Percentiles rank a stretch among this genome's conserved stretches.
These are phyloP conservation scores for Gardenia jasminoides DNA, from an alignment of 257 asterid genomes.

Conservation along the genomic window DNA sequence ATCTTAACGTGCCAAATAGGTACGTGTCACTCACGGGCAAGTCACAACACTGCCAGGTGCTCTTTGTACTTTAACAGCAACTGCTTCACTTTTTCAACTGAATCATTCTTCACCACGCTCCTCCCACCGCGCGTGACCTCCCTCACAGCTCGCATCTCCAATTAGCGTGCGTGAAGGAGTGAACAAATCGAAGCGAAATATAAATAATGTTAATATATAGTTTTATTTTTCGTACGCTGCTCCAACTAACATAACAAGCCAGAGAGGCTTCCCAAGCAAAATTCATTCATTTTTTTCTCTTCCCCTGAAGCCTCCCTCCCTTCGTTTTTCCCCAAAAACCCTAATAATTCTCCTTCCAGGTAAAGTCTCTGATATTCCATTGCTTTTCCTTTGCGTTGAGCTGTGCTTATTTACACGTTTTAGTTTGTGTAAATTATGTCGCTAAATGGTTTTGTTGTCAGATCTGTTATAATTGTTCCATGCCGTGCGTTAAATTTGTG, in stretches of 20 bases:
- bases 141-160: neutral
- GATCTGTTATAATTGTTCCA: constrained; percentile 33
- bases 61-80: constrained; percentile 24
- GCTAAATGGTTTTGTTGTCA: constrained; percentile 19
- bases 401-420: neutral
- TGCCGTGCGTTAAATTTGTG: constrained; percentile 19
- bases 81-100: constrained; percentile 22
- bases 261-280: constrained; percentile 15
- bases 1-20: constrained; percentile 22
- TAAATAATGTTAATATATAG: neutral
- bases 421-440: constrained; percentile 5
- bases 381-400: neutral
- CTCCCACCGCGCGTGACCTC: constrained; percentile 14
- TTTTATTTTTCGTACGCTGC: constrained; percentile 16
- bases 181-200: constrained; percentile 20
- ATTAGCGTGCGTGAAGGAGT: constrained; percentile 19
- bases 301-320: constrained; percentile 17
- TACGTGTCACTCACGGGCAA: constrained; percentile 23
- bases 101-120: constrained; percentile 26
- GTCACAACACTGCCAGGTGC: constrained; percentile 27
- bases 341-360: constrained; percentile 18
- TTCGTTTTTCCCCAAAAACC: constrained; percentile 15
- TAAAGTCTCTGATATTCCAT: constrained; percentile 15
- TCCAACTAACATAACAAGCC: constrained; percentile 33
- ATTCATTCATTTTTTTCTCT: constrained; percentile 9